A percentile compares a stretch with the other conserved stretches of the same genome.
Evolutionary conservation across 2,329 filamentous ascomycete genomes (phyloP).

Genomic region (Seiridium unicorne): DNA sequence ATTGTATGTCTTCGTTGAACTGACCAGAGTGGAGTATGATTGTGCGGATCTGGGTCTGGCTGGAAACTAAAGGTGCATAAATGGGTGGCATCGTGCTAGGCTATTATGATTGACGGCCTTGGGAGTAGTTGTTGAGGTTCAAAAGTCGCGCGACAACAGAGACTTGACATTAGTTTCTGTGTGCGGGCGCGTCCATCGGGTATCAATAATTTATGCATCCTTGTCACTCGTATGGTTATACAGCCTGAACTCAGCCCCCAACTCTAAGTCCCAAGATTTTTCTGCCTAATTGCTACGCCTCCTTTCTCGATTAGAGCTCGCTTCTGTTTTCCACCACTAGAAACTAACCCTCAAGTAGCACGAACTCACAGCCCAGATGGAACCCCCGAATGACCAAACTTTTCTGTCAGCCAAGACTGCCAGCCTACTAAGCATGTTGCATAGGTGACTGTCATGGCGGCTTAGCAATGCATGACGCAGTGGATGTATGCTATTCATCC

Average conservation of each 20-base stretch:
- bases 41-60: conserved; percentile 10
- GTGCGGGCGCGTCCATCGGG: not conserved
- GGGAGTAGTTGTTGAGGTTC: not conserved
- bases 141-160: not conserved
- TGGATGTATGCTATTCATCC: not conserved
- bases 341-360: not conserved
- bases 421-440: not conserved
- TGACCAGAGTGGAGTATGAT: conserved; percentile 11
- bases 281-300: too few species aligned
- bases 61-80: not conserved
- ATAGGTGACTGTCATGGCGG: not conserved
- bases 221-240: not conserved
- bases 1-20: conserved; percentile 14
- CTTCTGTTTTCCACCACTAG: too few species aligned
- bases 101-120: not conserved
- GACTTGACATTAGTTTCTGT: not conserved
- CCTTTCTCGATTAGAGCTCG: too few species aligned
- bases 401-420: not conserved
- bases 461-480: not conserved
- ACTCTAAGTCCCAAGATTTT: too few species aligned
- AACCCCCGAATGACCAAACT: not conserved
- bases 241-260: not conserved
- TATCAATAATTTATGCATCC: not conserved
- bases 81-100: not conserved
- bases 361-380: not conserved